Evolutionary conservation across 768 basidiomycete species (phyloP), one percentile per base, ranked within the genome.

Genomic region (Zangia roseola): DNA sequence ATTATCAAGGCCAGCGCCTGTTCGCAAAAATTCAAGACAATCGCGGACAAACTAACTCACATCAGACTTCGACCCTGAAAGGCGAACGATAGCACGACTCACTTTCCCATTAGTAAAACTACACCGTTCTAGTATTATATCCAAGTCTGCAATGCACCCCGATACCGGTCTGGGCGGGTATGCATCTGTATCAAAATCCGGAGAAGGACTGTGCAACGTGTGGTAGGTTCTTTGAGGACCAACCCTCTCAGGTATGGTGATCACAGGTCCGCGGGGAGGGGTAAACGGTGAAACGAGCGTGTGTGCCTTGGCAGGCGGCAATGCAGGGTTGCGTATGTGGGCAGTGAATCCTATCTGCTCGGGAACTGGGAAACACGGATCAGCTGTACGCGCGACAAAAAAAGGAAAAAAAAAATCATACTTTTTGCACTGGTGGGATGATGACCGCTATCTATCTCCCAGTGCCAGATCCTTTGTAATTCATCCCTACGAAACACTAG

Each of bases 401-500:
- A 69, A 19, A 33, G 2, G 24, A 53, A 9, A 9, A 5, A 21
- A 28, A 13, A 41, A 28, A 38, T 73, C 88, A 63, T 68, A 89
- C 90, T 80, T 42, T 77, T 75, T 43, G 79, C 74, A 40, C 71
- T 73, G 63, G 86, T 89, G 20, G 94, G 93, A 71, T 87, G 88
- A 70, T 94, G 92, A 6, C 93, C 94, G 56, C 88, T 88, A 35
- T 83, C 78, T 47, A 97, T 78, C 73, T 95, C 94, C 93, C 93
- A 97, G 53, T 82, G 79, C 93, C 94, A 97, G 63, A 97, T 87
- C 63, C 81, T 77, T 65, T 87, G 86, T 25, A 94, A 66, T 59
- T 94, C 87, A 35, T 83, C 74, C 23, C 83, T 75, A 34, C 73
- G 71, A 57, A 81, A 91, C 31, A 89, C 85, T 23, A 91, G 76